These are phyloP conservation scores for Pseudozyma tsukubaensis DNA, from an alignment of 1,284 basidiomycete genomes.

Conservation along the genomic window DNA sequence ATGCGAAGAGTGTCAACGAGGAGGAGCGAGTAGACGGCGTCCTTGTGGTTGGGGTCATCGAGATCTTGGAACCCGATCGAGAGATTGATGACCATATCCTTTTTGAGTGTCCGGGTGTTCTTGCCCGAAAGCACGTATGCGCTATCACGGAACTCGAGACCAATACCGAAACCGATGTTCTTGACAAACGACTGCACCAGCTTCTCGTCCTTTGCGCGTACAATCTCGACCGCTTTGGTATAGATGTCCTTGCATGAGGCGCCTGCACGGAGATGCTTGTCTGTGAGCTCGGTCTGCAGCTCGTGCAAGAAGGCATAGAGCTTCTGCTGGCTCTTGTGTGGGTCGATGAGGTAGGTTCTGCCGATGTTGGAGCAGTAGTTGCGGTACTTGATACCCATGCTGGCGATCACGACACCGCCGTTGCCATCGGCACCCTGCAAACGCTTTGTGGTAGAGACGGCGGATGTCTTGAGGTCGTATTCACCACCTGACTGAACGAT, in stretches of 20 bases:
- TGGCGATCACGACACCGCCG: slow-evolving; percentile 79
- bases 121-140: slow-evolving; percentile 85
- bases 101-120: slow-evolving; percentile 78
- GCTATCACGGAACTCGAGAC: slow-evolving; percentile 89
- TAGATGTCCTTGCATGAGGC: slow-evolving; percentile 82
- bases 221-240: slow-evolving; percentile 78
- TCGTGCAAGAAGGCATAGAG: slow-evolving; percentile 81
- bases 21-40: slow-evolving; percentile 88
- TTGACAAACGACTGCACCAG: slow-evolving; percentile 87
- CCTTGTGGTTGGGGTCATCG: slow-evolving; percentile 74
- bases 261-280: slow-evolving; percentile 81
- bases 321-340: slow-evolving; percentile 77
- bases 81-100: slow-evolving; percentile 87
- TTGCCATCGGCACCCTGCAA: slow-evolving; percentile 84
- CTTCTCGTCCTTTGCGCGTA: slow-evolving; percentile 82
- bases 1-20: slow-evolving; percentile 89
- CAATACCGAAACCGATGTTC: slow-evolving; percentile 83
- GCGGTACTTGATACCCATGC: slow-evolving; percentile 90
- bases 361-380: slow-evolving; percentile 92
- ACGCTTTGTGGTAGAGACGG: slow-evolving; percentile 78
- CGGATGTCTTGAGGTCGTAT: slow-evolving; percentile 88
- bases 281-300: slow-evolving; percentile 81
- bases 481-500: slow-evolving; percentile 93
- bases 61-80: slow-evolving; percentile 86
- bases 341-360: slow-evolving; percentile 93